Conservation (phyloP, 2,329 filamentous ascomycete genomes). For the Sordariomycetes sp. region DNA sequence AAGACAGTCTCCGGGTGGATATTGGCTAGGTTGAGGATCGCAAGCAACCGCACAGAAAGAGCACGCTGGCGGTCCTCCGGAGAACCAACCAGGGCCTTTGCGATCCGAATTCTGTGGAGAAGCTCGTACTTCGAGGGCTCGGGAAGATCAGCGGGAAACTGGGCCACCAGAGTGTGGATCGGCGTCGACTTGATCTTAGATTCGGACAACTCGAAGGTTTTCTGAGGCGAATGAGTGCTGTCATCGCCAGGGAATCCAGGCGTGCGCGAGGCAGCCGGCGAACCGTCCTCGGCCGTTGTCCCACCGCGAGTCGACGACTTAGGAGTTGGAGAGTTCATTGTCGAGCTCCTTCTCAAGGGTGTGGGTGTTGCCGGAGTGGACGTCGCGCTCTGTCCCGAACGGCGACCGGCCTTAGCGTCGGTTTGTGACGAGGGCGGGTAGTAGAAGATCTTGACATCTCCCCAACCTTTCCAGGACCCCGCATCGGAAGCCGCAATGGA, state of each 20-base stretch:
- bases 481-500: conserved; percentile 56
- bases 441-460: conserved; percentile 69
- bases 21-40: conserved; percentile 84
- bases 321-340: conserved; percentile 3
- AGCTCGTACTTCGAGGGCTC: conserved; percentile 69
- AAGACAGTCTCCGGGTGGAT: conserved; percentile 79
- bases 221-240: conserved; percentile 29
- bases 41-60: conserved; percentile 71
- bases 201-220: conserved; percentile 55
- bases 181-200: conserved; percentile 38
- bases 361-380: conserved; percentile 62
- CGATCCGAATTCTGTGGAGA: conserved; percentile 70
- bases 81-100: conserved; percentile 65
- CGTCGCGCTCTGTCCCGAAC: conserved; percentile 12
- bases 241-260: conserved; percentile 24
- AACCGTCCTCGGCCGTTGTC: neutral
- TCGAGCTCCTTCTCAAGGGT: conserved; percentile 35
- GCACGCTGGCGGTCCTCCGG: conserved; percentile 60
- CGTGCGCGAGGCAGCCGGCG: conserved; percentile 18
- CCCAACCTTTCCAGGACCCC: conserved; percentile 64
- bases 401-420: neutral
- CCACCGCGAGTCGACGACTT: neutral
- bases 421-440: conserved; percentile 39
- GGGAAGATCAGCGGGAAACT: conserved; percentile 55
- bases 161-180: conserved; percentile 45